These are phyloP conservation scores for Bolboschoenoplectus hybrid DNA, from an alignment of 202 grass and related monocot species.

Conservation along the genomic window DNA sequence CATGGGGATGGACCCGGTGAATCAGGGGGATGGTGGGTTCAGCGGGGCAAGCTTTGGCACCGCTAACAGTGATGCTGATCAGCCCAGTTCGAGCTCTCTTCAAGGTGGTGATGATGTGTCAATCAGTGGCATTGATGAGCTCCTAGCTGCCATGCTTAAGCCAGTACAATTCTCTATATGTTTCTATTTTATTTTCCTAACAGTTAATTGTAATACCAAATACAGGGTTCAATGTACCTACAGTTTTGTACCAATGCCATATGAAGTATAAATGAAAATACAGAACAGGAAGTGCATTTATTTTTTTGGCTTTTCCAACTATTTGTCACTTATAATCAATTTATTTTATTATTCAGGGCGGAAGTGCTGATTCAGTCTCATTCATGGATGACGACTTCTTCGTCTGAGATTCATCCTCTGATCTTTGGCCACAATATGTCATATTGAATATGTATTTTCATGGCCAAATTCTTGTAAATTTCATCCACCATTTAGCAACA, in stretches of 20 bases:
- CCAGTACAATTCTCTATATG: slow-evolving; percentile 15
- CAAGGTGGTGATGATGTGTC: not conserved
- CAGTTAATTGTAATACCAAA: not conserved
- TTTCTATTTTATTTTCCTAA: not conserved
- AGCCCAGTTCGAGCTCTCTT: slow-evolving; percentile 12
- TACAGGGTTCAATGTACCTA: not conserved
- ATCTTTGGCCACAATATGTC: not conserved
- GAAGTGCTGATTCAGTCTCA: not conserved
- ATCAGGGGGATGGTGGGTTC: not conserved
- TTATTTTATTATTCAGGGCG: slow-evolving; percentile 9
- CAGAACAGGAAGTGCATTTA: not conserved
- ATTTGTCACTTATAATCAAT: not conserved
- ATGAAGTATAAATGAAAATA: not conserved
- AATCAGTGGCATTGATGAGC: slow-evolving; percentile 29
- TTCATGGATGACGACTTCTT: slow-evolving; percentile 28
- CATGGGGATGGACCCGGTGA: not conserved
- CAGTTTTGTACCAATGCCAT: not conserved
- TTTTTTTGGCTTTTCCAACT: not conserved
- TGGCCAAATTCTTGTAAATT: slow-evolving; percentile 21
- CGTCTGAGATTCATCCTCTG: not conserved
- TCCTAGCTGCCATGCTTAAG: slow-evolving; percentile 26
- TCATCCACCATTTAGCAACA: not conserved
- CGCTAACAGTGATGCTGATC: not conserved
- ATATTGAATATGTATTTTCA: not conserved
- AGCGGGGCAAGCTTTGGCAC: not conserved